Base-by-base conservation (phyloP, 495 filamentous ascomycete genomes). In the Xylaria longipes region DNA sequence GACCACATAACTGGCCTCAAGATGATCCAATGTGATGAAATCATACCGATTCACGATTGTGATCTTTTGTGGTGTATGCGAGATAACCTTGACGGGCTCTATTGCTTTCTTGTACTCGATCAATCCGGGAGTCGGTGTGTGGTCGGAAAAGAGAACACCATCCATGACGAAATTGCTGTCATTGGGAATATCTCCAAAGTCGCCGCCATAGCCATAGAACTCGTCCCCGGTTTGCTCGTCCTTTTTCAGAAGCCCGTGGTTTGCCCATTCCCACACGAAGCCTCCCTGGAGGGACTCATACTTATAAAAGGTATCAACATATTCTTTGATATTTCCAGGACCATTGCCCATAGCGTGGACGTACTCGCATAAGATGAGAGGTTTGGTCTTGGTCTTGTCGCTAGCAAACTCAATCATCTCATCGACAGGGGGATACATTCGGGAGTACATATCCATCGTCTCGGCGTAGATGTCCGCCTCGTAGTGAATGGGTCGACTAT, bases 201-300 rank as follows among this genome's bases (percentile, higher is more conserved):
- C 91, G 1, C 90, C 91, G 1, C 90, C 90, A 61, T 90, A 92
- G 8, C 83, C 90, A 70, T 90, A 92, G 71, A 86, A 91, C 27
- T 82, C 78, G 41, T 83, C 84, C 20, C 83, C 86, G 29, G 82
- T 79, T 50, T 86, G 73, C 12, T 83, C 79, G 63, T 84, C 78
- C 70, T 86, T 85, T 39, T 82, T 85, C 72, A 84, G 79, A 1
- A 93, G 80, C 1, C 91, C 91, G 68, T 92, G 90, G 74, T 92
- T 93, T 1, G 89, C 87, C 91, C 91, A 93, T 75, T 92, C 90
- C 90, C 91, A 93, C 35, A 92, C 86, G 67, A 90, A 92, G 8
- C 91, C 91, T 1, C 91, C 91, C 73, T 92, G 90, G 7, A 93
- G 82, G 12, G 85, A 83, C 0, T 82, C 84, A 69, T 91, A 74